phyloP scores from a whole-genome alignment of 2,329 filamentous ascomycete species.

The Monosporascus sp. region DNA sequence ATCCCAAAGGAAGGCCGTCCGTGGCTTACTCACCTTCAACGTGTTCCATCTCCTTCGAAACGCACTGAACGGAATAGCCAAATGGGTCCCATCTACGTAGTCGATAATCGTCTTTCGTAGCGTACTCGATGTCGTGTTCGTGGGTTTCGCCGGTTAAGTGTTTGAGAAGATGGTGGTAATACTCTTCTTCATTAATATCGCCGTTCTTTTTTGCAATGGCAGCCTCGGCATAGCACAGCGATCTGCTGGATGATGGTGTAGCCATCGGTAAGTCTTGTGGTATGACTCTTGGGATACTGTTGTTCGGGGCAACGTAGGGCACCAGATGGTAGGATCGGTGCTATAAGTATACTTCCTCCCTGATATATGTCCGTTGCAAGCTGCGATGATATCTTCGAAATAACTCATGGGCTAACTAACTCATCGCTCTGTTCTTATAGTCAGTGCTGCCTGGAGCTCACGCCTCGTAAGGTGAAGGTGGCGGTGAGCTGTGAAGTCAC shows the following conservation, averaged over 20 bases:
- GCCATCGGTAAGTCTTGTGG: background rate
- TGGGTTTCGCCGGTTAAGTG: background rate
- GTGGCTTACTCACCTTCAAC: background rate
- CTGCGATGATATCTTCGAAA: no score
- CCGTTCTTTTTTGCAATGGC: background rate
- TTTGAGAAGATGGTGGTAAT: background rate
- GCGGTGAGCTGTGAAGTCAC: no score
- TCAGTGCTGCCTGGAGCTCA: no score
- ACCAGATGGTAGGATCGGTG: no score
- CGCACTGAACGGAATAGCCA: background rate
- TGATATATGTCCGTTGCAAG: no score
- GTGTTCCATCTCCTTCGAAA: background rate
- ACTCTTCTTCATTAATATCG: background rate
- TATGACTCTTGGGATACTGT: no score
- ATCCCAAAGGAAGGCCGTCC: background rate
- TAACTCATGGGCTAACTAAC: no score
- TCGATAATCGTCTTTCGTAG: background rate
- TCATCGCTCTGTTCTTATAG: no score
- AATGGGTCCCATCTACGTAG: background rate
- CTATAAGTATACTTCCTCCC: no score
- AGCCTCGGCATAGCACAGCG: background rate
- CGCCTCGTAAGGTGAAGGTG: no score
- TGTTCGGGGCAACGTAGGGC: no score
- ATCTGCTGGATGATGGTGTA: background rate
- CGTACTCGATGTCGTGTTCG: background rate